These are phyloP conservation scores for Chlamydomonas sphaeroides DNA, from an alignment of 139 green algal species.

Conservation along the genomic window DNA sequence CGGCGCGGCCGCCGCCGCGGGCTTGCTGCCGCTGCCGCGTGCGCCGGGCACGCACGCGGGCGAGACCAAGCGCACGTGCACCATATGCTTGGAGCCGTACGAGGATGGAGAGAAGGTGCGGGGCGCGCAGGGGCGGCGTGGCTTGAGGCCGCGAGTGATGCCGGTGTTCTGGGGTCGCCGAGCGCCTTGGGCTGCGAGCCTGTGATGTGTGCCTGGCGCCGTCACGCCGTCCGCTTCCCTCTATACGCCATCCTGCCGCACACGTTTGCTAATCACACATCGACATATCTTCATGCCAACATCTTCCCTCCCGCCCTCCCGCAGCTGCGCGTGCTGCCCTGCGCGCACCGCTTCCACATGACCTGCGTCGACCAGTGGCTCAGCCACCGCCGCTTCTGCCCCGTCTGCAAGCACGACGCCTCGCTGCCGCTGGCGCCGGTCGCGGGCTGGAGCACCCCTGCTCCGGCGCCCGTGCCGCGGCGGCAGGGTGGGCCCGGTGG, in stretches of 20 bases:
- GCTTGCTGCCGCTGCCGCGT: not conserved
- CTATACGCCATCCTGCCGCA: too few species aligned
- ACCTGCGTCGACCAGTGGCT: conserved; percentile 58
- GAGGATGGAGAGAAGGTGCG: conserved; percentile 33
- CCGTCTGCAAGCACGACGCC: conserved; percentile 58
- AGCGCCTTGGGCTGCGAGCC: too few species aligned
- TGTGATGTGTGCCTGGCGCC: too few species aligned
- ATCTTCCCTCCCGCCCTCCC: not conserved
- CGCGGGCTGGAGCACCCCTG: not conserved
- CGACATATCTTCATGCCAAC: too few species aligned
- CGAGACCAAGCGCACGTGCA: conserved; percentile 57
- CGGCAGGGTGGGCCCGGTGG: too few species aligned
- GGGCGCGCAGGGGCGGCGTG: too few species aligned
- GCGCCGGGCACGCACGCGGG: conserved; percentile 38
- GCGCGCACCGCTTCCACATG: conserved; percentile 52
- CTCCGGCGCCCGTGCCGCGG: too few species aligned
- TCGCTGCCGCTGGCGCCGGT: conserved; percentile 37
- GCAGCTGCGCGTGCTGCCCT: conserved; percentile 39
- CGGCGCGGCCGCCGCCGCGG: too few species aligned
- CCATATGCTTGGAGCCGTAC: conserved; percentile 50
- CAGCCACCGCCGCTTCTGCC: conserved; percentile 34
- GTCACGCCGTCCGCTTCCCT: too few species aligned
- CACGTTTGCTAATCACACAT: too few species aligned
- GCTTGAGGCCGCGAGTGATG: too few species aligned
- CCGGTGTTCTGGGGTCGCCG: too few species aligned